Evolutionary conservation across 1,284 basidiomycete species (phyloP).

Genomic region (Tranzscheliella williamsii): DNA sequence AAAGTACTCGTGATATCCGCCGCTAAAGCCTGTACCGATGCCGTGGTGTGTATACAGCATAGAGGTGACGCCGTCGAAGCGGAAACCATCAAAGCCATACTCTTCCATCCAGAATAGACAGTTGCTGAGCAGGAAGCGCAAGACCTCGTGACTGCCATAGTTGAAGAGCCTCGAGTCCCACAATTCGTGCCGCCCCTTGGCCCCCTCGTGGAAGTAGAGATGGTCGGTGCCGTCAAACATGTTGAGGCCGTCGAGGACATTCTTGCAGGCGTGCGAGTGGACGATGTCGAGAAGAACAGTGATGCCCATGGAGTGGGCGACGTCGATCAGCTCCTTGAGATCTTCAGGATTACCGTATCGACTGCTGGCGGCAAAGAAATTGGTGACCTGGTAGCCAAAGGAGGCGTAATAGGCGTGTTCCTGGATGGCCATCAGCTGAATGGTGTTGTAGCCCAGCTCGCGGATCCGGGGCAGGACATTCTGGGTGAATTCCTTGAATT

Average conservation of each 20-base stretch:
- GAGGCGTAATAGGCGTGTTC: conserved; percentile 99
- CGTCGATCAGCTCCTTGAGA: conserved; percentile 90
- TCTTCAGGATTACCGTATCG: conserved; percentile 87
- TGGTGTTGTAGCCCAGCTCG: conserved; percentile 89
- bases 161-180: conserved; percentile 93
- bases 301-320: conserved; percentile 87
- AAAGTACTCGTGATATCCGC: conserved; percentile 97
- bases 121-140: conserved; percentile 92
- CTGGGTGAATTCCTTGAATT: conserved; percentile 86
- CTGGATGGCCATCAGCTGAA: conserved; percentile 84
- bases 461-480: conserved; percentile 85
- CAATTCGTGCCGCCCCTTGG: conserved; percentile 85
- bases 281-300: conserved; percentile 94
- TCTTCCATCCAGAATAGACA: conserved; percentile 93
- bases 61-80: conserved; percentile 97
- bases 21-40: conserved; percentile 94
- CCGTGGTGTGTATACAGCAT: conserved; percentile 99
- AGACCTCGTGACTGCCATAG: conserved; percentile 89
- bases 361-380: conserved; percentile 95
- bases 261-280: conserved; percentile 97
- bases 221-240: conserved; percentile 95
- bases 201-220: conserved; percentile 92
- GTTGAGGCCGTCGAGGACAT: conserved; percentile 92
- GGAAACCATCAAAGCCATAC: conserved; percentile 93
- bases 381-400: conserved; percentile 97